Evolutionary conservation across 805 yeast species (phyloP).

Genomic region (Blastobotrys muscicola): DNA sequence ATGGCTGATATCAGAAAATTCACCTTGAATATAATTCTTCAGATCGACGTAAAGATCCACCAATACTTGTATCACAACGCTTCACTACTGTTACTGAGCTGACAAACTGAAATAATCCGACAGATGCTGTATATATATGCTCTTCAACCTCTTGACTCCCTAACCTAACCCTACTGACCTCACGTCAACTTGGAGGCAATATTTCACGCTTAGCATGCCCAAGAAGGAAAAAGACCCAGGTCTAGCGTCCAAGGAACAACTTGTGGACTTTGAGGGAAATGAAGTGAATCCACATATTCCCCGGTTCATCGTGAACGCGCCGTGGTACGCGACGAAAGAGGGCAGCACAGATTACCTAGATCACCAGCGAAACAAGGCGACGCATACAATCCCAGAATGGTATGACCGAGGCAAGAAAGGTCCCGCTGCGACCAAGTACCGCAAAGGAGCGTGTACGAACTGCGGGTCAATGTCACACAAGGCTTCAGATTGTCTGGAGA

Average conservation of each 20-base stretch:
- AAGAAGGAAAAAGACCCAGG: too few relatives aligned
- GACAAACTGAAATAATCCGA: too few relatives aligned
- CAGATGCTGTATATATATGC: too few relatives aligned
- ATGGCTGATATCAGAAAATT: too few relatives aligned
- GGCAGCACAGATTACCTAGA: constrained; percentile 17
- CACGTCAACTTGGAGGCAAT: too few relatives aligned
- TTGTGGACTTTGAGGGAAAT: constrained; percentile 5
- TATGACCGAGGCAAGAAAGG: constrained; percentile 22
- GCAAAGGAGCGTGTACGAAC: constrained; percentile 41
- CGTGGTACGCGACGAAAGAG: constrained; percentile 24
- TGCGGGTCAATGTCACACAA: constrained; percentile 48
- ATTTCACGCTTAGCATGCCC: neutral
- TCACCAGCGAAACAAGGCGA: constrained; percentile 20
- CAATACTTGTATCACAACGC: too few relatives aligned
- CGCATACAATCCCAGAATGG: constrained; percentile 20
- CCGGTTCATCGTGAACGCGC: constrained; percentile 23
- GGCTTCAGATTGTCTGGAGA: constrained; percentile 48
- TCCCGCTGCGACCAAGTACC: constrained; percentile 25
- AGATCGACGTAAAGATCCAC: too few relatives aligned
- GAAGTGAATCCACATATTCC: constrained; percentile 27
- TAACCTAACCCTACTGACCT: too few relatives aligned
- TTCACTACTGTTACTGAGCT: too few relatives aligned
- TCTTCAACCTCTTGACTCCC: too few relatives aligned
- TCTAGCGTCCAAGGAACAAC: neutral
- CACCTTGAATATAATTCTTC: too few relatives aligned